phyloP scores from a whole-genome alignment of 176 grass and related monocot genomes.

The Panicum miliaceum region DNA sequence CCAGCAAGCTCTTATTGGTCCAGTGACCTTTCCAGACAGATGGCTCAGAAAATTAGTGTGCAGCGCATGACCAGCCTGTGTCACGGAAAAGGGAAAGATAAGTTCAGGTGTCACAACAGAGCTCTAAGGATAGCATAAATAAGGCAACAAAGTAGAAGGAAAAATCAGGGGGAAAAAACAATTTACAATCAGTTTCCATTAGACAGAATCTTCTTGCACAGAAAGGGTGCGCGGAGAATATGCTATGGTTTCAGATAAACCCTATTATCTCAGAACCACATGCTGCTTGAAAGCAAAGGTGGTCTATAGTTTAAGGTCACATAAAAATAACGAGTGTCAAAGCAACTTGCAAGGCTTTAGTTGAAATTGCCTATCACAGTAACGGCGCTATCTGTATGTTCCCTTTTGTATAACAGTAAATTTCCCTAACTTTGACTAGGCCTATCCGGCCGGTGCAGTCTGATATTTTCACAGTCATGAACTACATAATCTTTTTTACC shows the following conservation, averaged over 20 bases:
- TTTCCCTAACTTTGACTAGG: constrained; percentile 42
- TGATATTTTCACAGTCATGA: constrained; percentile 34
- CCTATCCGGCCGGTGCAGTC: too few relatives aligned
- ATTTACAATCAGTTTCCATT: background rate
- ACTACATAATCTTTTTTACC: constrained; percentile 37
- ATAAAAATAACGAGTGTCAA: constrained; percentile 35
- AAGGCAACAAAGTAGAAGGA: background rate
- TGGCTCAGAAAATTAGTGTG: constrained; percentile 56
- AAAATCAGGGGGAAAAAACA: background rate
- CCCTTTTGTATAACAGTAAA: constrained; percentile 13
- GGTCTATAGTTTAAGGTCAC: constrained; percentile 41
- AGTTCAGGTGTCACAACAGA: constrained; percentile 10
- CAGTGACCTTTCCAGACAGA: constrained; percentile 30
- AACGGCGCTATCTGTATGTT: background rate
- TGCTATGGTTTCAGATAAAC: constrained; percentile 48
- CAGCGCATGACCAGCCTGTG: constrained; percentile 65
- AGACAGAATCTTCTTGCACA: constrained; percentile 34
- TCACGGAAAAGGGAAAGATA: constrained; percentile 29
- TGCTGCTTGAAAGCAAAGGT: constrained; percentile 42
- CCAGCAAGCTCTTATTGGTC: constrained; percentile 34
- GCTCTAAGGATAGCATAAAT: constrained; percentile 1
- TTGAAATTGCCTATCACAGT: constrained; percentile 22
- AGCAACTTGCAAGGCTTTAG: constrained; percentile 35
- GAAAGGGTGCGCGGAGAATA: constrained; percentile 33
- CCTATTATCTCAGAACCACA: constrained; percentile 39